Conservation (phyloP, 352 stramenopile genomes). For the Peronospora destructor region DNA sequence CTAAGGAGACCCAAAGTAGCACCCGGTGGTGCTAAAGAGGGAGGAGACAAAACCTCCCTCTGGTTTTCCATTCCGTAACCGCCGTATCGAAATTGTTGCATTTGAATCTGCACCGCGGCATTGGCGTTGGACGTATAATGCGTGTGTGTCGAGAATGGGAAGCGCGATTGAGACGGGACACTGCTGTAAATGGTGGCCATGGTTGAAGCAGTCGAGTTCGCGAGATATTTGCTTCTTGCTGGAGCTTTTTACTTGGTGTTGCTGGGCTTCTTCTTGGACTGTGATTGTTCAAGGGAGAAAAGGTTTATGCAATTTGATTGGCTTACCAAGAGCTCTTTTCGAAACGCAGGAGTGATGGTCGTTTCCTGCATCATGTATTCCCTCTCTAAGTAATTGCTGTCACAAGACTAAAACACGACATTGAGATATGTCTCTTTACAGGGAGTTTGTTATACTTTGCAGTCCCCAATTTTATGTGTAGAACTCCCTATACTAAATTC, state of each 20-base stretch:
- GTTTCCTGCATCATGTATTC: not conserved
- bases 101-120: constrained; percentile 41
- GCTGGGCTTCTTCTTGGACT: not conserved
- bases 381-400: too few species aligned
- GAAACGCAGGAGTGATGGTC: not conserved
- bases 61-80: constrained; percentile 38
- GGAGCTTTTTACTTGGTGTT: not conserved
- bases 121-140: constrained; percentile 56
- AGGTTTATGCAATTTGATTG: not conserved
- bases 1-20: constrained; percentile 33
- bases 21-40: constrained; percentile 29
- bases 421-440: too few species aligned
- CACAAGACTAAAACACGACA: too few species aligned
- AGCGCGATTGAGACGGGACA: constrained; percentile 43
- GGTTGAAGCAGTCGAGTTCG: not conserved
- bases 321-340: not conserved
- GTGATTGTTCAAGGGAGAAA: not conserved
- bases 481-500: too few species aligned
- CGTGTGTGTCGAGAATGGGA: constrained; percentile 54
- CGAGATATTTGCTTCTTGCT: not conserved
- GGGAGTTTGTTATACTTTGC: too few species aligned
- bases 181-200: constrained; percentile 73
- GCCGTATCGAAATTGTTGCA: constrained; percentile 54
- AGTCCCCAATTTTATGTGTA: too few species aligned
- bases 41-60: constrained; percentile 30